These are phyloP conservation scores for Rhizomucor pusillus DNA, from an alignment of 371 early-diverging fungal genomes.

Conservation along the genomic window DNA sequence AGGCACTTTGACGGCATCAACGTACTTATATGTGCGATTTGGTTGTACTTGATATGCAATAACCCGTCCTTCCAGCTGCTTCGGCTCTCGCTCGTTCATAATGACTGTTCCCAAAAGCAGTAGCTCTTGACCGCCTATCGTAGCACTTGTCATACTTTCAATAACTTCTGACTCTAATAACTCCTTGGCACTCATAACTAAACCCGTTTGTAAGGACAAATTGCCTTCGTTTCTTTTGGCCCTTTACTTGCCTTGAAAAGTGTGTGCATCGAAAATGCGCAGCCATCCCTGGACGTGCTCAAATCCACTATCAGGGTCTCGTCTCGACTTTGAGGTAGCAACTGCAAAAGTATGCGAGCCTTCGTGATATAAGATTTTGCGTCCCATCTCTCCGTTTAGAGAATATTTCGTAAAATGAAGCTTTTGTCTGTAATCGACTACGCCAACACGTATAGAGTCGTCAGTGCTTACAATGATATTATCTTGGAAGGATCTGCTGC, in stretches of 20 bases:
- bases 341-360: slow-evolving; percentile 56
- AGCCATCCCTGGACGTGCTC: slow-evolving; percentile 52
- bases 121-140: slow-evolving; percentile 34
- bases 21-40: slow-evolving; percentile 32
- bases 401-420: slow-evolving; percentile 77
- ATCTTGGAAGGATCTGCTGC: slow-evolving; percentile 43
- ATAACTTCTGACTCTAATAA: slow-evolving; percentile 46
- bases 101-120: slow-evolving; percentile 64
- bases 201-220: too few relatives aligned
- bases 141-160: slow-evolving; percentile 31
- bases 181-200: slow-evolving; percentile 16
- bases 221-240: too few relatives aligned
- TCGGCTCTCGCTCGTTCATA: slow-evolving; percentile 38
- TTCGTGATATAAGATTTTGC: slow-evolving; percentile 67
- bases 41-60: slow-evolving; percentile 48
- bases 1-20: slow-evolving; percentile 30
- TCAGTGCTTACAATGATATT: slow-evolving; percentile 64
- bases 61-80: slow-evolving; percentile 54
- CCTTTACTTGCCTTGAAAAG: slow-evolving; percentile 62
- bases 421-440: slow-evolving; percentile 75
- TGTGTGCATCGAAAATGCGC: slow-evolving; percentile 69
- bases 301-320: slow-evolving; percentile 32
- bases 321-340: slow-evolving; percentile 34
- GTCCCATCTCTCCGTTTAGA: slow-evolving; percentile 63
- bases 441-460: slow-evolving; percentile 64